phyloP scores from a whole-genome alignment of 2,329 filamentous ascomycete species.

The Fusarium citri region DNA sequence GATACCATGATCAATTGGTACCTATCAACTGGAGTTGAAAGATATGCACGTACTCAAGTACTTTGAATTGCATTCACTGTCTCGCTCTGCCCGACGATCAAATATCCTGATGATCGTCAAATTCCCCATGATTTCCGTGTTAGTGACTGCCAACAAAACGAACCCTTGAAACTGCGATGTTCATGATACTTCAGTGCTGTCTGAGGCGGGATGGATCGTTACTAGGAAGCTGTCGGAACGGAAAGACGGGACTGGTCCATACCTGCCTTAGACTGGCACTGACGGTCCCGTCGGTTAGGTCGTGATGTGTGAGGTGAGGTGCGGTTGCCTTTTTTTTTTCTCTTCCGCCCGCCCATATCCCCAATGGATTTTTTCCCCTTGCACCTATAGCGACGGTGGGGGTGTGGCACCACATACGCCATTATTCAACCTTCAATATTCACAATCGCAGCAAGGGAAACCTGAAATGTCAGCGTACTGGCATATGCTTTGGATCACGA shows the following conservation, averaged over 20 bases:
- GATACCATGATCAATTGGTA: background rate
- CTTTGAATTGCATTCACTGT: background rate
- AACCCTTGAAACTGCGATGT: conserved; percentile 9
- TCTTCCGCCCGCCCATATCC: conserved; percentile 31
- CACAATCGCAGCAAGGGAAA: conserved; percentile 3
- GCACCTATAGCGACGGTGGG: conserved; percentile 34
- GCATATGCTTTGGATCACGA: conserved; percentile 1
- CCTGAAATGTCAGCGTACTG: background rate
- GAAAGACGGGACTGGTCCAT: conserved; percentile 19
- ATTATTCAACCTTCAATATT: conserved; percentile 34
- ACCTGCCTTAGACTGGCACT: conserved; percentile 8
- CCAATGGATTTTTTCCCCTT: conserved; percentile 44
- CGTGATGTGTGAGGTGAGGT: conserved; percentile 23
- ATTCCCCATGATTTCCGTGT: conserved; percentile 3
- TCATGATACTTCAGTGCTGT: conserved; percentile 17
- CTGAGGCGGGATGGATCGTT: background rate
- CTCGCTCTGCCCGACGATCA: conserved; percentile 13
- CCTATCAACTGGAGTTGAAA: background rate
- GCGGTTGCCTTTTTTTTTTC: conserved; percentile 18
- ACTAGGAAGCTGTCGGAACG: conserved; percentile 35
- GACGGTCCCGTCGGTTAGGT: conserved; percentile 9
- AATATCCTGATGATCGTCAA: conserved; percentile 10
- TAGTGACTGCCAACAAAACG: background rate
- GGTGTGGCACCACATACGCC: conserved; percentile 21
- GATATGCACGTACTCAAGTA: background rate